Evolutionary conservation across 164 flowering plant genomes (phyloP), one percentile per base, ranked within the genome.

Genomic region (Magnolia changhungtana): DNA sequence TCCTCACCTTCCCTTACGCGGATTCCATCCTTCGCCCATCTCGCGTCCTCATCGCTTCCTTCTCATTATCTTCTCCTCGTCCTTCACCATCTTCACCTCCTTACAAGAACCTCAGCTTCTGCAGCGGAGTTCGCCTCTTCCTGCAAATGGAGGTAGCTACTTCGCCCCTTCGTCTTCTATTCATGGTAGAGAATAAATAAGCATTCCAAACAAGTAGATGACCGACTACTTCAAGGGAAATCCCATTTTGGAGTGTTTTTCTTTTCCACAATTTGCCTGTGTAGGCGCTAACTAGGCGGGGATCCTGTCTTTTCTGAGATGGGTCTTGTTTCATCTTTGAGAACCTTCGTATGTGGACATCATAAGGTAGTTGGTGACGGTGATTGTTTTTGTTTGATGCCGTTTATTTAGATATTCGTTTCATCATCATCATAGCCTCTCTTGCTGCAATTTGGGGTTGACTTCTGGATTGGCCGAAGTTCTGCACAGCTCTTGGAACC

Each of bases 61-160:
- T 13, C 71, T 16, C n/a, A 61, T 4, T 37, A 63, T 27, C 45
- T 69, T 69, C 51, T n/a, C 7, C 19, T 50, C 31, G 14, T 71
- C 16, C 7, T 50, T 11, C 65, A 8, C 50, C 65, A 7, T 52
- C 31, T 71, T 50, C 49, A 7, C 45, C 70, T 67, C 37, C 72
- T 49, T 70, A 16, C 21, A n/a, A 11, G 9, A 50, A 1, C 76
- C 76, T 24, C 18, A 50, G 23, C 69, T 63, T 64, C 29, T 45
- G 19, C 29, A 63, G 63, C 37, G 71, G 52, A 9, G 24, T 61
- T 49, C 49, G 69, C 55, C 75, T 37, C 50, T 73, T 73, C 67
- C 66, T 73, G 10, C 45, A 21, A 63, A 73, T 73, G 75, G 75
- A 73, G 75, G 75, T 73, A 73, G 67, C 29, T 73, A 20, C 49